Percentiles rank a stretch among this genome's conserved stretches.
Conservation (phyloP, 2,329 filamentous ascomycete species). For the Ophiostoma angusticollis region DNA sequence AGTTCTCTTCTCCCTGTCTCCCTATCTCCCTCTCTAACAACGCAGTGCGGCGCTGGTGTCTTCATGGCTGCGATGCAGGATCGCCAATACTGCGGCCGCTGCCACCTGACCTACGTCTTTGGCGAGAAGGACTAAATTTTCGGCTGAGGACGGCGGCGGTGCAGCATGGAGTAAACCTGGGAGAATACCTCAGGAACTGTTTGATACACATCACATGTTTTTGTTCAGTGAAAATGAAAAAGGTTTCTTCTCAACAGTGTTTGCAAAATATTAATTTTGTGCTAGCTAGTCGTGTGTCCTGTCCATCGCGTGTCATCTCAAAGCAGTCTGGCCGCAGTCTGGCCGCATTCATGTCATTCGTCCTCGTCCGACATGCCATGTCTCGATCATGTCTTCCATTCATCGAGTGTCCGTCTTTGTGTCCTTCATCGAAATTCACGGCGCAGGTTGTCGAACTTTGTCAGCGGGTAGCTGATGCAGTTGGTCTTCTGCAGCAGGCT, state of each 20-base stretch:
- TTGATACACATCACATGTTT: too few relatives aligned
- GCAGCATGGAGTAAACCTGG: too few relatives aligned
- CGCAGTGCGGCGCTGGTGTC: conserved; percentile 94
- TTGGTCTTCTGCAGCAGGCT: conserved; percentile 42
- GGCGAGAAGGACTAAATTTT: conserved; percentile 51
- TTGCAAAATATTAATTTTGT: conserved; percentile 1
- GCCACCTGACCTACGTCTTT: conserved; percentile 62
- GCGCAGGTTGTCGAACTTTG: conserved; percentile 58
- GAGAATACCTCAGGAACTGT: too few relatives aligned
- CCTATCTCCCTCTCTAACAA: not conserved
- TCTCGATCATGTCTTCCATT: too few relatives aligned
- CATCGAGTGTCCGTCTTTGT: conserved; percentile 8
- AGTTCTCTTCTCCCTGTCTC: too few relatives aligned
- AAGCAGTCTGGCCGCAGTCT: too few relatives aligned
- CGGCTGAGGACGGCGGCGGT: too few relatives aligned
- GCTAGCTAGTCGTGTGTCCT: conserved; percentile 2
- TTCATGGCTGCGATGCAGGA: conserved; percentile 99
- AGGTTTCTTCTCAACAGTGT: too few relatives aligned
- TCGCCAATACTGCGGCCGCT: conserved; percentile 86
- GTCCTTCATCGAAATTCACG: conserved; percentile 33
- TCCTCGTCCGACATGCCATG: too few relatives aligned
- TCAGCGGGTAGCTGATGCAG: conserved; percentile 48
- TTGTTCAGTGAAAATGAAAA: too few relatives aligned
- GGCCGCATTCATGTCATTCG: too few relatives aligned
- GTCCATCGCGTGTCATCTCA: not conserved